Percentiles rank a stretch among this genome's conserved stretches.
These are phyloP conservation scores for Entelexis sorbosivorans DNA, from an alignment of 1,139 yeast genomes.

Conservation along the genomic window DNA sequence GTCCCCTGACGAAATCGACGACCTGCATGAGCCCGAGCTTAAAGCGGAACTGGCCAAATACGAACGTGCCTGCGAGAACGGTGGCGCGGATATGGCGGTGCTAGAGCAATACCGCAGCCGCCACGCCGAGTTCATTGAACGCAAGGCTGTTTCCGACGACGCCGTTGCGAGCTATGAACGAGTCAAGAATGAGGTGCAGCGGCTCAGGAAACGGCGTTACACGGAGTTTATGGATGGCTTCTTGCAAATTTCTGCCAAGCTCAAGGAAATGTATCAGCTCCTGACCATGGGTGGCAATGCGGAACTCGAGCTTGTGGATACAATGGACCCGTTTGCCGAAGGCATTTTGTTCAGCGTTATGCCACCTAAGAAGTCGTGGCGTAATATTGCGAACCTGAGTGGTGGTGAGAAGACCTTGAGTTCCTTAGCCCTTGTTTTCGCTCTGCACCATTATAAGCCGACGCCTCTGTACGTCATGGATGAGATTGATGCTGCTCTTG, in stretches of 20 bases:
- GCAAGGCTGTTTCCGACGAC: conserved; percentile 55
- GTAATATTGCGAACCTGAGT: conserved; percentile 82
- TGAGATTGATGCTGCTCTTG: conserved; percentile 97
- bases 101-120: conserved; percentile 67
- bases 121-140: conserved; percentile 48
- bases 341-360: conserved; percentile 94
- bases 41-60: conserved; percentile 45
- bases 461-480: conserved; percentile 98
- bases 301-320: conserved; percentile 87
- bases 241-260: conserved; percentile 68
- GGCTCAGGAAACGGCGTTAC: conserved; percentile 58
- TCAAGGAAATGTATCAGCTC: conserved; percentile 96
- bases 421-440: conserved; percentile 91
- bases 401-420: conserved; percentile 98
- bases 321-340: conserved; percentile 95
- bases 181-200: conserved; percentile 53
- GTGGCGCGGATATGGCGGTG: conserved; percentile 61
- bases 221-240: conserved; percentile 94
- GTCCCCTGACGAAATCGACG: conserved; percentile 44
- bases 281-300: conserved; percentile 99
- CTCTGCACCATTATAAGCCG: conserved; percentile 90
- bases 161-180: conserved; percentile 61
- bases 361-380: conserved; percentile 99
- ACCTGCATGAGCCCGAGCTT: conserved; percentile 42
- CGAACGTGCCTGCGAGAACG: conserved; percentile 47